These are phyloP conservation scores for Paramecium tetraurelia DNA, from an alignment of 73 alveolate genomes.

Conservation along the genomic window DNA sequence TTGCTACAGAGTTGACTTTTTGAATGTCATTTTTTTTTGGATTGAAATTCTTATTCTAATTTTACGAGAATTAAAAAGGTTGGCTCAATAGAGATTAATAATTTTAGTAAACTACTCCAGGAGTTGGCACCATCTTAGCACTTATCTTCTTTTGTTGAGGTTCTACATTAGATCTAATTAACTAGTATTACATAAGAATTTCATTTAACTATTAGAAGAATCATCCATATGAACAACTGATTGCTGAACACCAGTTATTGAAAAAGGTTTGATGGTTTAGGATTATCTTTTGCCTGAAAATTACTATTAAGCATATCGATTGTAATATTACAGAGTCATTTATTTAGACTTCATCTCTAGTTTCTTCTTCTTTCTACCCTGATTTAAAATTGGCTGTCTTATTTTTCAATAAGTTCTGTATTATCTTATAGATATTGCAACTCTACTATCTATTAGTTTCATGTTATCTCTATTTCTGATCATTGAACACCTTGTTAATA, in stretches of 20 bases:
- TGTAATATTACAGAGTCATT: not conserved
- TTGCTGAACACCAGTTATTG: not conserved
- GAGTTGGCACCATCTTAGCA: conserved; percentile 8
- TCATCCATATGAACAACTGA: not conserved
- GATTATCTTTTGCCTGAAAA: not conserved
- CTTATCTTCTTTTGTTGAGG: not conserved
- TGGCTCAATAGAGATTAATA: not conserved
- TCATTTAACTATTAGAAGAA: not conserved
- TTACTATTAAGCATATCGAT: not conserved
- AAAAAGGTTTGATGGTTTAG: not conserved
- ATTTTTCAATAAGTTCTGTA: not conserved
- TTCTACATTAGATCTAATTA: not conserved
- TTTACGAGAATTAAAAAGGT: not conserved
- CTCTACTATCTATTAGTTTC: not conserved
- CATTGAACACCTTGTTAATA: conserved; percentile 25
- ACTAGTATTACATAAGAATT: not conserved
- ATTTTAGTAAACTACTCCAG: not conserved
- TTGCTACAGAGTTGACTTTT: not conserved
- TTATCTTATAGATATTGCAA: conserved; percentile 11
- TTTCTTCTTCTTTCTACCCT: conserved; percentile 25
- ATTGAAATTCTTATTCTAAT: not conserved
- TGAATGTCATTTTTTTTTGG: not conserved
- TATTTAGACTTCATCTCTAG: not conserved
- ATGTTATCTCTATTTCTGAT: not conserved
- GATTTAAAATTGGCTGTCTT: not conserved